phyloP scores from a whole-genome alignment of 345 rosid genomes.

The Draba incana region DNA sequence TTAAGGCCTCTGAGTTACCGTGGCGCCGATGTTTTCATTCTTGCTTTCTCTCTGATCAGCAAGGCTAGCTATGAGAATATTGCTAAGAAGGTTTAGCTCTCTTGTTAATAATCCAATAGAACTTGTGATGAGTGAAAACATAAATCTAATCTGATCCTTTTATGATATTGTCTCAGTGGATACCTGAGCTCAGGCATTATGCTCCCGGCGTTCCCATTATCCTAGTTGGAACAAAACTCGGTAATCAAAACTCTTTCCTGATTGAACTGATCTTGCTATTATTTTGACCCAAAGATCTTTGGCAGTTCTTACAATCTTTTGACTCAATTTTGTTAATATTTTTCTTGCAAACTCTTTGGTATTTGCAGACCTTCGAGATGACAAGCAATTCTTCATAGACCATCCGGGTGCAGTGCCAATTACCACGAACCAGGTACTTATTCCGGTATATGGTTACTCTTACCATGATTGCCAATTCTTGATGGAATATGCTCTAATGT shows the following conservation, averaged over 20 bases:
- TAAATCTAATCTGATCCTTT: neutral
- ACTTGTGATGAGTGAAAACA: neutral
- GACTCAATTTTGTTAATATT: too few relatives aligned
- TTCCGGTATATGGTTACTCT: neutral
- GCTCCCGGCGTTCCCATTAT: constrained; percentile 86
- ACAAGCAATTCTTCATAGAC: constrained; percentile 65
- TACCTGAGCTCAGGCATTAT: constrained; percentile 91
- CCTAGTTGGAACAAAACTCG: constrained; percentile 94
- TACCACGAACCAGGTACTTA: constrained; percentile 56
- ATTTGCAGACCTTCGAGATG: constrained; percentile 72
- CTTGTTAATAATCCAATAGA: neutral
- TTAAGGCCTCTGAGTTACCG: constrained; percentile 85
- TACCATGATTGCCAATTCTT: neutral
- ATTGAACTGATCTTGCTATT: constrained; percentile 9
- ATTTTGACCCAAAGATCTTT: constrained; percentile 9
- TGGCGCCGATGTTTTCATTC: constrained; percentile 93
- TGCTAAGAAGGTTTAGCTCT: constrained; percentile 72
- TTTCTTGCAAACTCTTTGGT: too few relatives aligned
- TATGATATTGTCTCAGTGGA: constrained; percentile 65
- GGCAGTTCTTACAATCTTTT: neutral
- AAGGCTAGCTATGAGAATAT: constrained; percentile 98
- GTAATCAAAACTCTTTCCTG: constrained; percentile 39
- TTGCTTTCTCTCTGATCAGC: constrained; percentile 96
- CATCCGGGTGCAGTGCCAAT: constrained; percentile 81
- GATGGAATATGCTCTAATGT: neutral